Conservation (phyloP, 192 early-diverging fungal genomes). For the Podila horticola region DNA sequence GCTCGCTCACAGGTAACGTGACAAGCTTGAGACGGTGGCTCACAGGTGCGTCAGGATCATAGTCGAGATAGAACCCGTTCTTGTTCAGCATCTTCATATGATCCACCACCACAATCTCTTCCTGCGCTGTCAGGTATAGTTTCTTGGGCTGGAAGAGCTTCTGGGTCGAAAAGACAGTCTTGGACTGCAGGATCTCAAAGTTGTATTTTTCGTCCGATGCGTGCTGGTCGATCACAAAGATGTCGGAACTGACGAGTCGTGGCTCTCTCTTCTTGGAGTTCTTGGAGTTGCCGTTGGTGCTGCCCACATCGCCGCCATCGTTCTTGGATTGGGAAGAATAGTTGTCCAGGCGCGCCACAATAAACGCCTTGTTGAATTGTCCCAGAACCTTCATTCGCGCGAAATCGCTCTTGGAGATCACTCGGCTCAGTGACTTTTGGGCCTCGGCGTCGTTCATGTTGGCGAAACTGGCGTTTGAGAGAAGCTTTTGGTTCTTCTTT, state of each 20-base stretch:
- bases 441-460: constrained; percentile 60
- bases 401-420: constrained; percentile 86
- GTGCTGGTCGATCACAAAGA: constrained; percentile 98
- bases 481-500: constrained; percentile 7
- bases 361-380: constrained; percentile 98
- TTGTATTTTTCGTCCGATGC: constrained; percentile 98
- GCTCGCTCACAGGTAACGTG: constrained; percentile 80
- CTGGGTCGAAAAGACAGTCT: constrained; percentile 71
- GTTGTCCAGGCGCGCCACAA: constrained; percentile 74
- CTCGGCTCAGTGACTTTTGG: constrained; percentile 53
- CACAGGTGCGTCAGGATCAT: constrained; percentile 67
- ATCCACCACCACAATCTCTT: constrained; percentile 84
- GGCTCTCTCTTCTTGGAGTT: too few species aligned
- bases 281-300: background rate
- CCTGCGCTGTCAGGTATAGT: constrained; percentile 78
- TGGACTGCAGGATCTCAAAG: constrained; percentile 84
- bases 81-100: constrained; percentile 72
- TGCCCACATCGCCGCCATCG: background rate
- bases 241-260: constrained; percentile 58
- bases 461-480: constrained; percentile 51
- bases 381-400: constrained; percentile 86
- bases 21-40: constrained; percentile 73
- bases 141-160: constrained; percentile 71
- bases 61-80: constrained; percentile 85
- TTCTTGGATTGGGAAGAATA: constrained; percentile 9